These are phyloP conservation scores for Cryptococcus amylolentus DNA, from an alignment of 1,284 basidiomycete species.

Conservation along the genomic window DNA sequence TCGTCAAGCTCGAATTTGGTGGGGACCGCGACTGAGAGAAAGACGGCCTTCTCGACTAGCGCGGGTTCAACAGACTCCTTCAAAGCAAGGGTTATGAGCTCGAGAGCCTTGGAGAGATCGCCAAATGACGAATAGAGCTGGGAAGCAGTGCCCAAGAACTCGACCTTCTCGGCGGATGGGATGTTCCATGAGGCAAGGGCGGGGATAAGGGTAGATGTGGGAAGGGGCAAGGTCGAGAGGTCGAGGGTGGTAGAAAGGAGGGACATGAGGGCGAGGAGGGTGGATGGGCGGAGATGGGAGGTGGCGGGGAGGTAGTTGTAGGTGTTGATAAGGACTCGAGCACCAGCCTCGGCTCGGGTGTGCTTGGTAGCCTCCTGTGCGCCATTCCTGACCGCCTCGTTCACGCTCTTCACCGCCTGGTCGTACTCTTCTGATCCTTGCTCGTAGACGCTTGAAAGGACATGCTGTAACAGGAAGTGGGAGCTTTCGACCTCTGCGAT, in stretches of 20 bases:
- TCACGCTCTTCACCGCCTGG: slow-evolving; percentile 29
- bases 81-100: slow-evolving; percentile 54
- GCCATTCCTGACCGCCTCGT: slow-evolving; percentile 39
- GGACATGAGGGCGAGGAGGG: slow-evolving; percentile 67
- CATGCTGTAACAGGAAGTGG: slow-evolving; percentile 41
- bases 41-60: slow-evolving; percentile 42
- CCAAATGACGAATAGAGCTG: slow-evolving; percentile 60
- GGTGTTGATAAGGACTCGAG: slow-evolving; percentile 65
- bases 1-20: slow-evolving; percentile 74
- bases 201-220: slow-evolving; percentile 61
- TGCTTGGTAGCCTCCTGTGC: slow-evolving; percentile 34
- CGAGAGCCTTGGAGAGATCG: slow-evolving; percentile 54
- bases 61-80: slow-evolving; percentile 51
- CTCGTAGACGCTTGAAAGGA: slow-evolving; percentile 39
- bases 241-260: slow-evolving; percentile 60
- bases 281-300: slow-evolving; percentile 61
- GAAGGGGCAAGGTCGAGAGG: slow-evolving; percentile 64
- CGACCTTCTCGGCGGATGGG: slow-evolving; percentile 62
- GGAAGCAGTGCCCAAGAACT: slow-evolving; percentile 66
- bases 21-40: slow-evolving; percentile 64
- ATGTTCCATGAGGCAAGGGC: slow-evolving; percentile 77
- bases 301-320: slow-evolving; percentile 79
- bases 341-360: slow-evolving; percentile 39
- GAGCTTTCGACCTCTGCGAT: slow-evolving; percentile 42
- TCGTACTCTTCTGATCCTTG: slow-evolving; percentile 28